Evolutionary conservation across 2,329 filamentous ascomycete species (phyloP).

Genomic region (Helicocarpus griseus): DNA sequence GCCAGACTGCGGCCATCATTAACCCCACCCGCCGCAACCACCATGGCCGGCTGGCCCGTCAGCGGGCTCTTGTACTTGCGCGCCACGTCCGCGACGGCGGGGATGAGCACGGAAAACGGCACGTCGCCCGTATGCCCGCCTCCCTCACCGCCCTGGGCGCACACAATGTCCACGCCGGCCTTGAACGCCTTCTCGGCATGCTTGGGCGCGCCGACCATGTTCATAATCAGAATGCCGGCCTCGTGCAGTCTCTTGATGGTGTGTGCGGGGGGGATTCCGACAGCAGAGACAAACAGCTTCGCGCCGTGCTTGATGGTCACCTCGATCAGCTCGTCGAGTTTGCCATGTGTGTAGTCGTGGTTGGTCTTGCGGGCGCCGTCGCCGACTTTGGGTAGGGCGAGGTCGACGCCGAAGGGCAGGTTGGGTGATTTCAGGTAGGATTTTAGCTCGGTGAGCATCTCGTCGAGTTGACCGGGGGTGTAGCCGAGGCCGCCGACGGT

Average conservation of each 20-base stretch:
- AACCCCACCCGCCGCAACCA: constrained; percentile 84
- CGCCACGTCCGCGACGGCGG: constrained; percentile 78
- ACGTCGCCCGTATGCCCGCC: constrained; percentile 89
- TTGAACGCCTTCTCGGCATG: constrained; percentile 84
- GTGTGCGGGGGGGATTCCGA: constrained; percentile 68
- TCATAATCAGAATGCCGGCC: constrained; percentile 80
- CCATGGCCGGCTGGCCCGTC: constrained; percentile 60
- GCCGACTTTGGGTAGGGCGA: constrained; percentile 83
- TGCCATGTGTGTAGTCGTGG: constrained; percentile 88
- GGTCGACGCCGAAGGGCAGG: constrained; percentile 82
- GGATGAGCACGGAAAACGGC: constrained; percentile 75
- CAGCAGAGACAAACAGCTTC: constrained; percentile 74
- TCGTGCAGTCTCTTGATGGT: constrained; percentile 70
- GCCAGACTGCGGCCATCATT: constrained; percentile 74
- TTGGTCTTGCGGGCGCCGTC: constrained; percentile 79
- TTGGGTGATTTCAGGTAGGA: constrained; percentile 54
- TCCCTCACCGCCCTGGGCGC: constrained; percentile 85
- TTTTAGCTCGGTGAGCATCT: constrained; percentile 81
- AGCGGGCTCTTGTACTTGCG: constrained; percentile 60
- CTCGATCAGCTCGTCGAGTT: constrained; percentile 77
- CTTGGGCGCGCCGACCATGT: constrained; percentile 91
- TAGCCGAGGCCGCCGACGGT: constrained; percentile 56
- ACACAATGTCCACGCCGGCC: constrained; percentile 80
- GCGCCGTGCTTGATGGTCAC: constrained; percentile 80
- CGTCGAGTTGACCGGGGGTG: constrained; percentile 63